These are phyloP conservation scores for Vigna reflexopilosa DNA, from an alignment of 306 rosid species.

Conservation along the genomic window DNA sequence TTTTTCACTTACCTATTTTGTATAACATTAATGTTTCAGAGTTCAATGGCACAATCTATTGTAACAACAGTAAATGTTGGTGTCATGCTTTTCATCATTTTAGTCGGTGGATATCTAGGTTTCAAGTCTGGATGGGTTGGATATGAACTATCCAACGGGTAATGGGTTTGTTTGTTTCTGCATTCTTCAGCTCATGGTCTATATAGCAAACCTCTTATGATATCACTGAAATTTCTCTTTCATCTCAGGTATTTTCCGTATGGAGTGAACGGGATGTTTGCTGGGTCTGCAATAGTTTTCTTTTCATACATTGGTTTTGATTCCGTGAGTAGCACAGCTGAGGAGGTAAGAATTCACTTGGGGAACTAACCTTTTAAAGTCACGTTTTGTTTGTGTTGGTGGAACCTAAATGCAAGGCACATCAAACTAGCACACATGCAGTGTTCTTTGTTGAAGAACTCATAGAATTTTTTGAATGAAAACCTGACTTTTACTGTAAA, in stretches of 20 bases:
- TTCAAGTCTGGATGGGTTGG: constrained; percentile 76
- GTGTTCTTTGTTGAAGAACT: constrained; percentile 8
- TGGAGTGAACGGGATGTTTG: constrained; percentile 71
- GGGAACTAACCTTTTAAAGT: constrained; percentile 10
- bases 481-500: neutral
- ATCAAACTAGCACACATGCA: constrained; percentile 14
- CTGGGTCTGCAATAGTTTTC: constrained; percentile 78
- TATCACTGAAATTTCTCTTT: constrained; percentile 37
- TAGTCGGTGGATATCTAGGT: constrained; percentile 72
- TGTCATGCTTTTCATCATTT: constrained; percentile 66
- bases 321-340: constrained; percentile 74
- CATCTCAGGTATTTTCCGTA: constrained; percentile 65
- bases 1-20: constrained; percentile 25
- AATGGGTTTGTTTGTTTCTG: constrained; percentile 39
- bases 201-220: constrained; percentile 13
- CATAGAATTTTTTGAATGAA: constrained; percentile 11
- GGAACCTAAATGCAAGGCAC: constrained; percentile 29
- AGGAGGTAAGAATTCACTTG: constrained; percentile 62
- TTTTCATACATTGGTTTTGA: constrained; percentile 82
- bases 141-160: constrained; percentile 72
- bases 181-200: constrained; percentile 38
- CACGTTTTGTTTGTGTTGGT: constrained; percentile 14
- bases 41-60: constrained; percentile 67
- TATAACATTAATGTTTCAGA: constrained; percentile 57
- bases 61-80: constrained; percentile 63